phyloP scores from a whole-genome alignment of 1,284 basidiomycete species.

The Leucoagaricus sp. region DNA sequence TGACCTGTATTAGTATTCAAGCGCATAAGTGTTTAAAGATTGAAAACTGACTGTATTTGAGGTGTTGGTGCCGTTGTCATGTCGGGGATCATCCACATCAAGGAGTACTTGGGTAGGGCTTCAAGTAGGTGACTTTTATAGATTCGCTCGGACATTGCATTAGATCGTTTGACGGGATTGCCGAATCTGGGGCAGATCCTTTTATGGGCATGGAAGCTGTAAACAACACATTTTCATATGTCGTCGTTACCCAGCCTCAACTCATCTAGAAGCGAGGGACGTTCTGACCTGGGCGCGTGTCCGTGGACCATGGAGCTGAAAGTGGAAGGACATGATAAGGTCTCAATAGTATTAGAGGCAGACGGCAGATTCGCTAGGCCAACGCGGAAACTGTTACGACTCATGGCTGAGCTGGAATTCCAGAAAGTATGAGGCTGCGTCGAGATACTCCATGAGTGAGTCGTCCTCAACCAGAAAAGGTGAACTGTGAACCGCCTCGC shows the following conservation, averaged over 20 bases:
- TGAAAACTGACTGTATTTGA: constrained; percentile 13
- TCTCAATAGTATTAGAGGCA: constrained; percentile 2
- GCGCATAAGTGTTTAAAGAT: not conserved
- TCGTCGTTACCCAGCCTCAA: constrained; percentile 28
- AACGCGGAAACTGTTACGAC: constrained; percentile 14
- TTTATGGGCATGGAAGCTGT: constrained; percentile 15
- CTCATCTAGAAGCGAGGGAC: constrained; percentile 26
- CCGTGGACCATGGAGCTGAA: constrained; percentile 18
- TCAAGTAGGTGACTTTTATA: constrained; percentile 13
- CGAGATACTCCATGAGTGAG: constrained; percentile 10
- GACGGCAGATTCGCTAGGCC: constrained; percentile 12
- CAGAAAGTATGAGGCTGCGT: constrained; percentile 14
- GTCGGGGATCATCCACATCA: constrained; percentile 18
- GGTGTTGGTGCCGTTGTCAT: constrained; percentile 18
- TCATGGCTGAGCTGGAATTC: constrained; percentile 11
- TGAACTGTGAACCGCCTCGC: constrained; percentile 13
- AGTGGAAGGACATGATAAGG: constrained; percentile 10
- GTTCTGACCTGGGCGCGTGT: constrained; percentile 17
- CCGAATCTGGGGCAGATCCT: constrained; percentile 8
- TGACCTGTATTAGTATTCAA: constrained; percentile 5
- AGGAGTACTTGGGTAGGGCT: constrained; percentile 16
- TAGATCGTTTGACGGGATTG: constrained; percentile 13
- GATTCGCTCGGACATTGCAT: constrained; percentile 11
- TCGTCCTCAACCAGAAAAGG: constrained; percentile 5
- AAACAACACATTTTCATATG: constrained; percentile 10